Percentiles rank a stretch among this genome's conserved stretches.
Evolutionary conservation across 352 stramenopile species (phyloP).

Genomic region (Albugo laibachii): DNA sequence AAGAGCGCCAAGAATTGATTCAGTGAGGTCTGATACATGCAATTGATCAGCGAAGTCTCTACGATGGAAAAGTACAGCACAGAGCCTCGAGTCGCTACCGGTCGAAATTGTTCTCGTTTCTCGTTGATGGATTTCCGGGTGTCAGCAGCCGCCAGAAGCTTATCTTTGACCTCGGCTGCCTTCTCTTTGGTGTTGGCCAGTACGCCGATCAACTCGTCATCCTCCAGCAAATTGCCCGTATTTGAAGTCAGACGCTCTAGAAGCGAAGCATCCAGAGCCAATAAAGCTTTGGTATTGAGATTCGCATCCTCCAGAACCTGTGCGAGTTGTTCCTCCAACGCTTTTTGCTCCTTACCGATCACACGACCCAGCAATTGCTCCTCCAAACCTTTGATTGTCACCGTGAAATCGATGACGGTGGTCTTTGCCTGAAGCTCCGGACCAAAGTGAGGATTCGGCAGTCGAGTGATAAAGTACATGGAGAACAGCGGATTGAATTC

Average conservation of each 20-base stretch:
- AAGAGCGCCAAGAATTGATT: constrained; percentile 96
- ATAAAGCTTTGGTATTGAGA: constrained; percentile 93
- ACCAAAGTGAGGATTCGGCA: constrained; percentile 95
- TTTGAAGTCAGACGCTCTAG: constrained; percentile 93
- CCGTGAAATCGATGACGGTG: constrained; percentile 97
- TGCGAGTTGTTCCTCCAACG: constrained; percentile 95
- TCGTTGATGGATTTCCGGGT: constrained; percentile 95
- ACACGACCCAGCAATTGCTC: constrained; percentile 95
- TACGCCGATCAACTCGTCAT: constrained; percentile 97
- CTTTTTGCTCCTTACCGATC: constrained; percentile 96
- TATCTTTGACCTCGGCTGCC: constrained; percentile 94
- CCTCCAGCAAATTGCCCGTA: constrained; percentile 94
- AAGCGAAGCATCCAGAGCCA: constrained; percentile 90
- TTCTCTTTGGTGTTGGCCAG: constrained; percentile 97
- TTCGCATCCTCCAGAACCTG: constrained; percentile 97
- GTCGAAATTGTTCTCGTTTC: constrained; percentile 95
- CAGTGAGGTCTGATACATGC: constrained; percentile 98
- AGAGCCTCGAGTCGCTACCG: constrained; percentile 91
- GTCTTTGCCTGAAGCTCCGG: constrained; percentile 97
- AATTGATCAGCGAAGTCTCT: constrained; percentile 95
- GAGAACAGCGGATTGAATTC: constrained; percentile 95
- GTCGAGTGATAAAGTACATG: constrained; percentile 96
- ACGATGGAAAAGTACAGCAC: constrained; percentile 98
- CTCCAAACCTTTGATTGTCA: constrained; percentile 91
- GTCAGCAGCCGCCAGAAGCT: constrained; percentile 91